phyloP scores from a whole-genome alignment of 1,139 yeast genomes.

The Pichia sp. region DNA sequence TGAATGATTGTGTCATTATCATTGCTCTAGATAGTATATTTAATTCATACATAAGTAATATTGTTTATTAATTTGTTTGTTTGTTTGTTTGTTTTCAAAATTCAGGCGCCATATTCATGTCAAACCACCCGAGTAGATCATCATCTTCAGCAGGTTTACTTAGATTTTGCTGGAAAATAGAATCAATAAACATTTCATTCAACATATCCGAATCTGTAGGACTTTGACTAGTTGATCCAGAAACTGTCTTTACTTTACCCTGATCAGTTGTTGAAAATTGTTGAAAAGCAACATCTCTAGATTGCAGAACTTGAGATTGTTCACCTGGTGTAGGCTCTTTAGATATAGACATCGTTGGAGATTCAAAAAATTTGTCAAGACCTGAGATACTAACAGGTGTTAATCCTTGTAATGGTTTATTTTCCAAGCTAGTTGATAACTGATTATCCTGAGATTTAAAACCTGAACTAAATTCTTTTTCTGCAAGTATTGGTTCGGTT shows the following conservation, averaged over 20 bases:
- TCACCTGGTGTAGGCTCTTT: not conserved
- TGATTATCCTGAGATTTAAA: not conserved
- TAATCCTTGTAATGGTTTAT: not conserved
- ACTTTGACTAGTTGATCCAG: slow-evolving; percentile 16
- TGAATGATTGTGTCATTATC: slow-evolving; percentile 33
- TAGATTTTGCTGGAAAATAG: slow-evolving; percentile 72
- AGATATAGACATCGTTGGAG: slow-evolving; percentile 4
- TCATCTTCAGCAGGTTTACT: slow-evolving; percentile 72
- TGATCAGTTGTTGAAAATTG: not conserved
- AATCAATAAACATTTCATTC: slow-evolving; percentile 39
- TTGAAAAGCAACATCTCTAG: not conserved
- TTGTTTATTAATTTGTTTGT: not conserved
- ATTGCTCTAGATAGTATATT: too few species aligned
- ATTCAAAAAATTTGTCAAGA: slow-evolving; percentile 11
- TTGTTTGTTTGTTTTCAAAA: slow-evolving; percentile 29
- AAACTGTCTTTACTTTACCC: not conserved
- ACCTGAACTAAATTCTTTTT: slow-evolving; percentile 1
- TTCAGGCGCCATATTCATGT: slow-evolving; percentile 57
- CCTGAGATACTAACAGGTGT: slow-evolving; percentile 9
- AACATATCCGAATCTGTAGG: slow-evolving; percentile 24
- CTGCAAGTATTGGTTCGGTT: too few species aligned
- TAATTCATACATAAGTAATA: not conserved
- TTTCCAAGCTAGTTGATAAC: not conserved
- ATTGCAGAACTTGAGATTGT: not conserved
- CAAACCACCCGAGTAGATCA: slow-evolving; percentile 95